These are phyloP conservation scores for Amanita rimosa DNA, from an alignment of 768 basidiomycete species.

Conservation along the genomic window DNA sequence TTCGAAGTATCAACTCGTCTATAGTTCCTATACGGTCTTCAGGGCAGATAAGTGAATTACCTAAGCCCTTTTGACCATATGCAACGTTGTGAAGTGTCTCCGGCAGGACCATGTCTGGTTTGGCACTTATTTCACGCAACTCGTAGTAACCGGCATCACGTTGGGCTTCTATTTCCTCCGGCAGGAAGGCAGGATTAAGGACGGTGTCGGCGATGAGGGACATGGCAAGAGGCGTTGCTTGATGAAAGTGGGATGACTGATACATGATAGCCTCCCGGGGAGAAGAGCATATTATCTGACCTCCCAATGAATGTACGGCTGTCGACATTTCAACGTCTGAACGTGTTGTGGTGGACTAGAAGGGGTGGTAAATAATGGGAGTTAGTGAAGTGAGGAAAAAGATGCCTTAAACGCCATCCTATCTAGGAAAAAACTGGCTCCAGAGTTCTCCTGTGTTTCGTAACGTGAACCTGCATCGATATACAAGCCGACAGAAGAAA, in stretches of 20 bases:
- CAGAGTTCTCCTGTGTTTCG: constrained; percentile 62
- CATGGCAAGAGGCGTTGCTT: constrained; percentile 70
- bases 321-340: constrained; percentile 69
- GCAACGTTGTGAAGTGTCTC: constrained; percentile 86
- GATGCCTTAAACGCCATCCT: constrained; percentile 93
- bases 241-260: constrained; percentile 89
- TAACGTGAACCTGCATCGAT: constrained; percentile 90
- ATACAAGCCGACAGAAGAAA: constrained; percentile 87
- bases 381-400: neutral
- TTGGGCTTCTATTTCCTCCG: constrained; percentile 75
- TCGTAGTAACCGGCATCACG: constrained; percentile 87
- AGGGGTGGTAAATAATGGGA: neutral
- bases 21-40: constrained; percentile 69
- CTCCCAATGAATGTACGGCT: constrained; percentile 76
- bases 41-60: constrained; percentile 86
- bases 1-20: constrained; percentile 46
- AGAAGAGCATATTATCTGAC: constrained; percentile 85
- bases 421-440: constrained; percentile 88
- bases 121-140: constrained; percentile 73
- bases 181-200: constrained; percentile 60
- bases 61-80: constrained; percentile 64
- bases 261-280: constrained; percentile 96
- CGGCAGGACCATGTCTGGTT: constrained; percentile 90
- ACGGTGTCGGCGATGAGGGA: constrained; percentile 90
- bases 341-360: constrained; percentile 63